phyloP scores from a whole-genome alignment of 2,329 filamentous ascomycete genomes.

The Trichoderma guizhouense region DNA sequence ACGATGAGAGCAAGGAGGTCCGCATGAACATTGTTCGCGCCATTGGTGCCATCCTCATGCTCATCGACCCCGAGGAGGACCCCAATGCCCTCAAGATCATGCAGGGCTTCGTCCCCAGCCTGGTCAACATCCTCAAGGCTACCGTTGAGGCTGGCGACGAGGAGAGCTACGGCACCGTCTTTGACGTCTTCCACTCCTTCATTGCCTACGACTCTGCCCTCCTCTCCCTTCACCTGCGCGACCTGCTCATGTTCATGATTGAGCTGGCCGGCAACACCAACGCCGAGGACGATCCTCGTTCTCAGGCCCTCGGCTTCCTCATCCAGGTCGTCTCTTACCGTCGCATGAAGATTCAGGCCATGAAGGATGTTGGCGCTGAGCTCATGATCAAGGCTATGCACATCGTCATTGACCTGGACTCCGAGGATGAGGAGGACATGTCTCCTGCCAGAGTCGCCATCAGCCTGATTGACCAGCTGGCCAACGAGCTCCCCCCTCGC shows the following conservation, averaged over 20 bases:
- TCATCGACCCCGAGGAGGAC: slow-evolving; percentile 85
- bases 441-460: slow-evolving; percentile 83
- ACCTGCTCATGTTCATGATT: slow-evolving; percentile 91
- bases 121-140: slow-evolving; percentile 86
- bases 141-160: slow-evolving; percentile 78
- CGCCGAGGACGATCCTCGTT: slow-evolving; percentile 78
- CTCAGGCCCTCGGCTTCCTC: slow-evolving; percentile 88
- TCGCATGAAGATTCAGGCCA: slow-evolving; percentile 90
- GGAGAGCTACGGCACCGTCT: slow-evolving; percentile 83
- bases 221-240: slow-evolving; percentile 79
- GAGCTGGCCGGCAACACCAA: slow-evolving; percentile 74
- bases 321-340: slow-evolving; percentile 89
- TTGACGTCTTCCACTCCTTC: slow-evolving; percentile 95
- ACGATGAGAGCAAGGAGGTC: slow-evolving; percentile 88
- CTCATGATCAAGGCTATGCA: slow-evolving; percentile 84
- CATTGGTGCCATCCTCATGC: slow-evolving; percentile 80
- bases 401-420: slow-evolving; percentile 84
- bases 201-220: slow-evolving; percentile 85
- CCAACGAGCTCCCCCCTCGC: slow-evolving; percentile 82
- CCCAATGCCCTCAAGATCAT: slow-evolving; percentile 68
- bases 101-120: slow-evolving; percentile 75
- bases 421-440: slow-evolving; percentile 71
- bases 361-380: slow-evolving; percentile 78
- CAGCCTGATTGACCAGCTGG: slow-evolving; percentile 82
- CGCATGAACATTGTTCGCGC: slow-evolving; percentile 92